A percentile compares a stretch with the other conserved stretches of the same genome.
phyloP scores from a whole-genome alignment of 1,139 yeast genomes.

The Candida sp. region DNA sequence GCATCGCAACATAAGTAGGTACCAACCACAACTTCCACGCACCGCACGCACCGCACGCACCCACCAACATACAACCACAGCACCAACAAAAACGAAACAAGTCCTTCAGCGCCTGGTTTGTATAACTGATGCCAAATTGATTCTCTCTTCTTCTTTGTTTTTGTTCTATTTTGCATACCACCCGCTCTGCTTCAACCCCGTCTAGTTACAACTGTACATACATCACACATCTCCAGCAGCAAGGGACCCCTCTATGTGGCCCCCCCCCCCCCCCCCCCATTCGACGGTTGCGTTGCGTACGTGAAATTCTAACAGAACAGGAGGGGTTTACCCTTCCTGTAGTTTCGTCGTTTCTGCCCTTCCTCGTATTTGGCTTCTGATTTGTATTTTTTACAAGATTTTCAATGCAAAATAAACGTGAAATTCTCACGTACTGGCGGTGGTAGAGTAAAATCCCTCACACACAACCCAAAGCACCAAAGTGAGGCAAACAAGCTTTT shows the following conservation, averaged over 20 bases:
- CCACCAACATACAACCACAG: too few species aligned
- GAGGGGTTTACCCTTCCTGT: neutral
- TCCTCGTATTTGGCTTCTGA: neutral
- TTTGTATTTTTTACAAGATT: neutral
- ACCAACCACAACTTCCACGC: neutral
- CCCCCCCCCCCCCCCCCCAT: too few species aligned
- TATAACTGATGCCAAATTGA: neutral
- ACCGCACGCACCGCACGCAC: too few species aligned
- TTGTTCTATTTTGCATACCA: neutral
- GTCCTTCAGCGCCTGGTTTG: neutral
- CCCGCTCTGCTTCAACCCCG: too few species aligned
- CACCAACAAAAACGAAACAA: neutral
- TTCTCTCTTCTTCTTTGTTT: neutral
- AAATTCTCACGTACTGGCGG: too few species aligned
- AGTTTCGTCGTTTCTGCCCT: neutral
- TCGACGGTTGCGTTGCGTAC: neutral
- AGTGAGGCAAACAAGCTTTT: neutral
- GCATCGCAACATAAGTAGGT: neutral
- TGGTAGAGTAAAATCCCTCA: neutral
- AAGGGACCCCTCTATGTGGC: too few species aligned
- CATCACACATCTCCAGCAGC: too few species aligned
- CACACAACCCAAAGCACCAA: neutral
- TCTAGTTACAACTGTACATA: too few species aligned
- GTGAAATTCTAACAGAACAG: neutral
- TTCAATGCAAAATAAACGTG: neutral